Evolutionary conservation across 1,139 yeast genomes (phyloP).

Genomic region (Candida sojae): DNA sequence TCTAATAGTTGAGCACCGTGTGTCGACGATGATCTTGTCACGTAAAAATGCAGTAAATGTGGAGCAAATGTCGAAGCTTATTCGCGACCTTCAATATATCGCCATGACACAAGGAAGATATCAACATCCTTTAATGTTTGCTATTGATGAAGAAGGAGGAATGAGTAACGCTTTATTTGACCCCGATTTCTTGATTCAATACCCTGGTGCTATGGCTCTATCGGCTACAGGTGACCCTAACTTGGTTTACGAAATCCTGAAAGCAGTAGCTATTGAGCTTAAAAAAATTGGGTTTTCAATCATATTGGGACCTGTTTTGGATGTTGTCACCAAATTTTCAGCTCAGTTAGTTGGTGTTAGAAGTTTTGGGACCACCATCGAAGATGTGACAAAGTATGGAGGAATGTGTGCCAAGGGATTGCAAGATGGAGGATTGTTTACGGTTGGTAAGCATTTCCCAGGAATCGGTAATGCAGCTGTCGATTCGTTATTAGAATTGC

Average conservation of each 20-base stretch:
- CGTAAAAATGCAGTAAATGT: slow-evolving; percentile 56
- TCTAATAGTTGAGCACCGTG: slow-evolving; percentile 53
- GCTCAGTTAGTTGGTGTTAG: slow-evolving; percentile 64
- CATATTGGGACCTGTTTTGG: slow-evolving; percentile 64
- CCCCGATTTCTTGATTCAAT: slow-evolving; percentile 53
- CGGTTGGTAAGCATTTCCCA: slow-evolving; percentile 68
- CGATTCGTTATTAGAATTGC: slow-evolving; percentile 57
- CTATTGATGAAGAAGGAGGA: slow-evolving; percentile 81
- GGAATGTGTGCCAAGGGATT: slow-evolving; percentile 57
- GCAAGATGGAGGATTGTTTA: slow-evolving; percentile 55
- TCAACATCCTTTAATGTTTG: slow-evolving; percentile 64
- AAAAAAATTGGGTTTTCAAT: slow-evolving; percentile 58
- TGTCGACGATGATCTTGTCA: slow-evolving; percentile 60
- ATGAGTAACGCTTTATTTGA: slow-evolving; percentile 65
- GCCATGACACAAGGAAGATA: slow-evolving; percentile 55
- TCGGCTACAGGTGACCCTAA: slow-evolving; percentile 57
- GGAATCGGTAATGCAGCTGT: slow-evolving; percentile 67
- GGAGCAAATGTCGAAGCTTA: slow-evolving; percentile 51
- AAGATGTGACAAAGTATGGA: slow-evolving; percentile 59
- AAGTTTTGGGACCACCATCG: slow-evolving; percentile 62
- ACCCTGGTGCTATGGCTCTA: slow-evolving; percentile 68
- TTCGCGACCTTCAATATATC: slow-evolving; percentile 55
- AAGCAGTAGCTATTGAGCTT: slow-evolving; percentile 58
- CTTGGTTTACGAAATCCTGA: slow-evolving; percentile 54
- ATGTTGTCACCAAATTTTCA: slow-evolving; percentile 58